Base-by-base conservation (phyloP, 345 rosid species). In the Bruguiera parviflora region DNA sequence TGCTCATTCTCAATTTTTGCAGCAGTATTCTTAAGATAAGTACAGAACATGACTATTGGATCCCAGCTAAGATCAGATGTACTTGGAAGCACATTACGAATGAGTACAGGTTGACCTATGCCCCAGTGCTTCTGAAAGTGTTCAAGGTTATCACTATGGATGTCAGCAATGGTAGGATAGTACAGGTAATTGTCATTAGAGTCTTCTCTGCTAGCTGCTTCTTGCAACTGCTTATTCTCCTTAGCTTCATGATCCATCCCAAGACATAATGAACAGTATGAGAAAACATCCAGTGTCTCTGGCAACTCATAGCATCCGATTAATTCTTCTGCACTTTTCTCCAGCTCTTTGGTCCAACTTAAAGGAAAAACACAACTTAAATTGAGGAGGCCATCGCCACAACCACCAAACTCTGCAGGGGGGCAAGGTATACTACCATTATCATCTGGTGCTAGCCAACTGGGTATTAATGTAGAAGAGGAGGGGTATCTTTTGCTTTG, bases 41-140 rank as follows among this genome's bases (percentile, higher is more conserved):
- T 74, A 78, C 90, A 92, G 81, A 92, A 92, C 96, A 95, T 79
- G 75, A 81, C 80, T 51, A 95, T 43, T 22, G 98, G 97, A 79
- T 90, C 96, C 99, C 98, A 95, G 69, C 84, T 88, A 67, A 88
- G 73, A 63, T 77, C 83, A 64, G 86, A 73, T 64, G 82, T 65
- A 68, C 77, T 72, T 60, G 61, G 81, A 76, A 92, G 87, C 71
- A 92, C 92, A 78, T 83, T 80, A 66, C 74, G 92, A 71, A 95
- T 79, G 65, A 92, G 81, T 52, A 92, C 92, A 9, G 99, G 98
- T 70, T 95, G 97, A 72, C 94, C 97, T 81, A 84, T 88, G 68
- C 89, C 74, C 98, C 99, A 95, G 65, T 95, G 98, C 78, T 87
- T 85, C 86, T 90, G 99, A 79, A 90, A 95, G 65, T 92, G 99